These are phyloP conservation scores for Hawksworthiomyces lignivorus DNA, from an alignment of 2,329 filamentous ascomycete genomes.

Conservation along the genomic window DNA sequence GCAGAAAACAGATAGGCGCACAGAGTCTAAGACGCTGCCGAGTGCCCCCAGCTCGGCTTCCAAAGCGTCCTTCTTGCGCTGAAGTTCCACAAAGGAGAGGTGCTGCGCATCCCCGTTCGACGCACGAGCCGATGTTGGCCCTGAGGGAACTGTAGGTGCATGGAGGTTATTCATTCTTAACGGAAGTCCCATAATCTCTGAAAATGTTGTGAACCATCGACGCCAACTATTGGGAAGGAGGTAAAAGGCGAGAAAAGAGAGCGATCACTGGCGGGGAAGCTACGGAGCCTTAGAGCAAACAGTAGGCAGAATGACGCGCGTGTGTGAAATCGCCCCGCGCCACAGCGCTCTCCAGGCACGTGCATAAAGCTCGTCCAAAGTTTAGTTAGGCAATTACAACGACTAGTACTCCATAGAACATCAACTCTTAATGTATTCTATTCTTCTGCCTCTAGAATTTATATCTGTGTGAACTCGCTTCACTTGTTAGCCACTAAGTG, in stretches of 20 bases:
- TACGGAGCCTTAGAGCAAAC: background rate
- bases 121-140: constrained; percentile 56
- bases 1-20: constrained; percentile 31
- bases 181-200: constrained; percentile 23
- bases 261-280: background rate
- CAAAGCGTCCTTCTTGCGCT: constrained; percentile 73
- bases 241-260: background rate
- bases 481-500: no score
- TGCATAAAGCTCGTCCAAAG: no score
- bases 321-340: background rate
- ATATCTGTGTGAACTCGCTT: no score
- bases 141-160: constrained; percentile 59
- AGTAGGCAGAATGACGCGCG: constrained; percentile 14
- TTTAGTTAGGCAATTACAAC: no score
- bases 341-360: background rate
- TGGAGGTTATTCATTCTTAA: constrained; percentile 49
- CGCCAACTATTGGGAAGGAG: no score
- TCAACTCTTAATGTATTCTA: no score
- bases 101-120: constrained; percentile 56
- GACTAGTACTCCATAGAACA: no score
- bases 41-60: constrained; percentile 83
- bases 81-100: constrained; percentile 69
- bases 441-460: no score
- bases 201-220: background rate
- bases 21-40: constrained; percentile 79